phyloP scores from a whole-genome alignment of 345 rosid species.

The Pelargonium nanum region DNA sequence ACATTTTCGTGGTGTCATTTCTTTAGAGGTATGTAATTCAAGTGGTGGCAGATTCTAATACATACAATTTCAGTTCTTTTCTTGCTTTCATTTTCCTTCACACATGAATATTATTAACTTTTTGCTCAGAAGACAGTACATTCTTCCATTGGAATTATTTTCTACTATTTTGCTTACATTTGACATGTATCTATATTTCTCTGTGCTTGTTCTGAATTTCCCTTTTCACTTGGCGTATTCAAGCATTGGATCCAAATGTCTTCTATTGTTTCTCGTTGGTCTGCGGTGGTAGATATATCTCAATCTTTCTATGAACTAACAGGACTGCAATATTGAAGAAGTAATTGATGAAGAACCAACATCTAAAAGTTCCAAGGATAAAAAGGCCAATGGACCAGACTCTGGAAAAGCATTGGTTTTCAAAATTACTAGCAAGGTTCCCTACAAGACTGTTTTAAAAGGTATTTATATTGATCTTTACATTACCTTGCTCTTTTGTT shows the following conservation, averaged over 20 bases:
- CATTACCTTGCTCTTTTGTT: conserved; percentile 9
- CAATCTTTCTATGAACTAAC: conserved; percentile 12
- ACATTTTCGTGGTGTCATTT: conserved; percentile 84
- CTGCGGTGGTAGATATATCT: not conserved
- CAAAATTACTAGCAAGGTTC: conserved; percentile 78
- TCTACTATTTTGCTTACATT: no score
- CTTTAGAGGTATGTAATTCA: conserved; percentile 62
- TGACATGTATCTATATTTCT: no score
- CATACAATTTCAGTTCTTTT: conserved; percentile 1
- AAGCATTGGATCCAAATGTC: not conserved
- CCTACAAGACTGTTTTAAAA: conserved; percentile 87
- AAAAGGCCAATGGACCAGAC: conserved; percentile 74
- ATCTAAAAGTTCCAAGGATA: conserved; percentile 76
- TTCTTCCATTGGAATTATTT: no score
- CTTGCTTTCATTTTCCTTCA: not conserved
- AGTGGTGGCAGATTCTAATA: not conserved
- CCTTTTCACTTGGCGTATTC: not conserved
- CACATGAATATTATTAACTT: no score
- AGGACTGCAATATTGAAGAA: conserved; percentile 94
- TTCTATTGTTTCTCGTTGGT: not conserved
- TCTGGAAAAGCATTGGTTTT: conserved; percentile 58
- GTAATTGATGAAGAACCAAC: conserved; percentile 56
- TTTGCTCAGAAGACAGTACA: no score
- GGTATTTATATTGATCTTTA: conserved; percentile 28
- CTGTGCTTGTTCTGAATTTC: not conserved